phyloP scores from a whole-genome alignment of 2,329 filamentous ascomycete species.

The Trichoderma koningii region DNA sequence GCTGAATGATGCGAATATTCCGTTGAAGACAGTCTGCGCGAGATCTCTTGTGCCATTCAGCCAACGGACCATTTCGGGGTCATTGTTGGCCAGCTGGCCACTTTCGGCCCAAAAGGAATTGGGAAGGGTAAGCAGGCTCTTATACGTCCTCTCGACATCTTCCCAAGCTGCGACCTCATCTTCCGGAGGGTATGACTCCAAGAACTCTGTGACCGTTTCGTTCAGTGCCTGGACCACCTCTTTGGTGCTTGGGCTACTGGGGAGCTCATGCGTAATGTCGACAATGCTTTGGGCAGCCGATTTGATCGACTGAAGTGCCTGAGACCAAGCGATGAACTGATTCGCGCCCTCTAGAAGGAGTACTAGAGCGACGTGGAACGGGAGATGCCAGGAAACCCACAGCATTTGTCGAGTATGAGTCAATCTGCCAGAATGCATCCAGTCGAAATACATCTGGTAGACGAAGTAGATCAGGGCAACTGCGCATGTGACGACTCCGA shows the following conservation, averaged over 20 bases:
- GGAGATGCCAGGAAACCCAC: slow-evolving; percentile 61
- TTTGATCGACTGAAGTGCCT: slow-evolving; percentile 3
- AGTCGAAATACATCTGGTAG: slow-evolving; percentile 57
- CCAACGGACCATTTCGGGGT: background rate
- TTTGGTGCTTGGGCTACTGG: background rate
- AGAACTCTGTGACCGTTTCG: slow-evolving; percentile 4
- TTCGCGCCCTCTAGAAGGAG: slow-evolving; percentile 64
- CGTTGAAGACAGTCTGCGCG: slow-evolving; percentile 4
- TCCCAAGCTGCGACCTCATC: background rate
- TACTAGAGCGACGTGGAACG: slow-evolving; percentile 63
- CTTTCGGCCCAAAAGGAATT: background rate
- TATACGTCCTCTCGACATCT: background rate
- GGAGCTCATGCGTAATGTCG: background rate
- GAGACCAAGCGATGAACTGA: slow-evolving; percentile 52
- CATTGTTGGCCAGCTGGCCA: background rate
- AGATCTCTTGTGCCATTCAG: background rate
- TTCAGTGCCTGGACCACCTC: background rate
- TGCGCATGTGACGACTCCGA: slow-evolving; percentile 45
- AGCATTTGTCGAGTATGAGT: slow-evolving; percentile 59
- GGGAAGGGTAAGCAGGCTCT: background rate
- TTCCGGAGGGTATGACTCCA: background rate
- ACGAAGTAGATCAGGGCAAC: slow-evolving; percentile 48
- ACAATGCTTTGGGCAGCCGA: slow-evolving; percentile 5
- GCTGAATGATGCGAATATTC: background rate
- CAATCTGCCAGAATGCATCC: slow-evolving; percentile 64